These are phyloP conservation scores for Alternaria atra DNA, from an alignment of 2,329 filamentous ascomycete species.

Conservation along the genomic window DNA sequence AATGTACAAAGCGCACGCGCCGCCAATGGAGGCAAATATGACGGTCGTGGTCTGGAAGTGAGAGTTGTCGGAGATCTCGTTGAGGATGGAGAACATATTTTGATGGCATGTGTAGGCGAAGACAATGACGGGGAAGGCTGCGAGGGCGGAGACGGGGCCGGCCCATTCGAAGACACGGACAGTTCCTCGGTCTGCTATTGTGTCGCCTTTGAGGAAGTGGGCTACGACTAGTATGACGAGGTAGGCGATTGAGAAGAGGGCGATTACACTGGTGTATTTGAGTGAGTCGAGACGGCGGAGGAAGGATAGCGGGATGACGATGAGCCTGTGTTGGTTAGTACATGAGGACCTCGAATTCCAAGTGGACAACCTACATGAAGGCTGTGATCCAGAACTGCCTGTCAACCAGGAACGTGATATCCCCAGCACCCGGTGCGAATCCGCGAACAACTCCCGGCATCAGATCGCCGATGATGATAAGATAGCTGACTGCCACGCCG, in stretches of 20 bases:
- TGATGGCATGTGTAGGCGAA: slow-evolving; percentile 99
- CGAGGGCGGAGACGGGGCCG: slow-evolving; percentile 79
- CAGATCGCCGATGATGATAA: slow-evolving; percentile 97
- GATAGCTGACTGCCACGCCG: slow-evolving; percentile 93
- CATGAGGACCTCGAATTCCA: no score
- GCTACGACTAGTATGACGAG: slow-evolving; percentile 92
- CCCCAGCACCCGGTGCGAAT: slow-evolving; percentile 71
- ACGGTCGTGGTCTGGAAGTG: slow-evolving; percentile 81
- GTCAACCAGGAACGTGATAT: slow-evolving; percentile 80
- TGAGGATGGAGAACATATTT: slow-evolving; percentile 99
- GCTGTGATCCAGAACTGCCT: slow-evolving; percentile 97
- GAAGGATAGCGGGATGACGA: slow-evolving; percentile 94
- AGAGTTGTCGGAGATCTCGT: slow-evolving; percentile 88
- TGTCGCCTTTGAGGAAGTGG: slow-evolving; percentile 83
- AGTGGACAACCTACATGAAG: slow-evolving; percentile 74
- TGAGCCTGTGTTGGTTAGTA: slow-evolving; percentile 65
- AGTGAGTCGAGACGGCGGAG: slow-evolving; percentile 90
- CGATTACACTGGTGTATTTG: slow-evolving; percentile 95
- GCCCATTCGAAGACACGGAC: slow-evolving; percentile 82
- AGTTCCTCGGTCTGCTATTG: slow-evolving; percentile 74
- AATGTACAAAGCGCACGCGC: slow-evolving; percentile 85
- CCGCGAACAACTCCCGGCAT: slow-evolving; percentile 94
- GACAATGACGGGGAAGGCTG: slow-evolving; percentile 91
- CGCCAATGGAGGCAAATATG: slow-evolving; percentile 83
- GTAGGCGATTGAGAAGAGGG: slow-evolving; percentile 92